Evolutionary conservation across 2,329 filamentous ascomycete genomes (phyloP), one percentile per base, ranked within the genome.

Genomic region (Penicillium brevicompactum): DNA sequence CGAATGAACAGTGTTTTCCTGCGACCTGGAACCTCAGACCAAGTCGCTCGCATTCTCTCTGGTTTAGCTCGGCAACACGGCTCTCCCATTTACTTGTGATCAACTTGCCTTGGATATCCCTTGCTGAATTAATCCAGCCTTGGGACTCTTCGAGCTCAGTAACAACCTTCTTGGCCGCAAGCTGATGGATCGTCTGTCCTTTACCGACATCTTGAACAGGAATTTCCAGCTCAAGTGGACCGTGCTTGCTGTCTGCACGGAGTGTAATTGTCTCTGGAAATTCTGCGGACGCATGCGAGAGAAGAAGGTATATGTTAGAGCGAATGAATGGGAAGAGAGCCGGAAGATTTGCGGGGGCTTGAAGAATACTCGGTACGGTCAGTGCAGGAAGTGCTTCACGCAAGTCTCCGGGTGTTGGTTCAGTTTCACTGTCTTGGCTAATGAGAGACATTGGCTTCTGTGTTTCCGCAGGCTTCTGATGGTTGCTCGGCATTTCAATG

Each of bases 101-200:
- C 5, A 55, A 30, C 24, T 21, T 31, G 21, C 46, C 38, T n/a
- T 53, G 0, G 6, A 38, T 10, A 9, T 54, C 43, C 10, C 48
- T 57, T 22, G 51, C 46, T 5, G 9, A 37, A 11, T 53, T 38
- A 9, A 60, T 57, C 55, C 57, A 60, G 32, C 57, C 55, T 24
- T 34, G 49, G 7, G 47, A 48, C 40, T 57, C 51, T 24, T 60
- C 57, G 14, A 60, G 51, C 14, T 60, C 57, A 7, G 46, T 43
- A 8, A 53, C 41, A 4, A 34, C n/a, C 14, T 46, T 51, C 30
- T 58, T 58, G 21, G 49, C 52, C 13, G 52, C 56, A 9, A 58
- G 46, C 22, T 56, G 52, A 47, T 55, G 51, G 38, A 58, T 22
- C 1, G 46, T 53, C 32, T 58, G 44, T 1, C 51, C 40, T 4